Conservation (phyloP, 1,139 yeast species). For the Kurtzmaniella quercitrusa region DNA sequence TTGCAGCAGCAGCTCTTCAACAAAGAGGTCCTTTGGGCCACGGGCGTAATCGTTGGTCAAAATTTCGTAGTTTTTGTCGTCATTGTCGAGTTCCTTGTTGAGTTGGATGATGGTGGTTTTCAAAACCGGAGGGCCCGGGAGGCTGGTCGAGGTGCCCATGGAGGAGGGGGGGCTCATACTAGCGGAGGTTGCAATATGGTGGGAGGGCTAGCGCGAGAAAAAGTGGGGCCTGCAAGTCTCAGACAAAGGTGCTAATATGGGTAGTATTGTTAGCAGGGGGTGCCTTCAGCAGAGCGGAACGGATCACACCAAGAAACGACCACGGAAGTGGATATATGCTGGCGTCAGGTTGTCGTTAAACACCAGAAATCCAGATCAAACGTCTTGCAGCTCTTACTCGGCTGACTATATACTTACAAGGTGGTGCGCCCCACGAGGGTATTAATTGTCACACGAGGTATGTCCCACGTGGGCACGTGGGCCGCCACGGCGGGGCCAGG, state of each 20-base stretch:
- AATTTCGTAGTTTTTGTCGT: constrained; percentile 40
- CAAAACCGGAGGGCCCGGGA: constrained; percentile 56
- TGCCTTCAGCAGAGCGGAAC: no score
- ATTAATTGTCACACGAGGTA: constrained; percentile 9
- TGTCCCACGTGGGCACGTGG: constrained; percentile 11
- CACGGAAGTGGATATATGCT: no score
- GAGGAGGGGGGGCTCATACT: neutral
- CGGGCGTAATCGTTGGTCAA: constrained; percentile 32
- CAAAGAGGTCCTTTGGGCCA: constrained; percentile 1
- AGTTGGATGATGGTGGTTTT: constrained; percentile 61
- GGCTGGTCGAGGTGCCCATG: neutral
- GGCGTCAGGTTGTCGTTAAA: no score
- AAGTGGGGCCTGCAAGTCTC: no score
- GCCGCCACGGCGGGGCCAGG: neutral
- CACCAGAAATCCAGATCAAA: neutral
- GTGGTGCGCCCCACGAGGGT: constrained; percentile 1
- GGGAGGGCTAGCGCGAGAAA: neutral
- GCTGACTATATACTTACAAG: neutral
- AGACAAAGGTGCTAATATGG: no score
- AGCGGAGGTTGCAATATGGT: neutral
- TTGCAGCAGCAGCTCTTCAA: constrained; percentile 4
- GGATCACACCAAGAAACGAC: no score
- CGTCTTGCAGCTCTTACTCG: neutral
- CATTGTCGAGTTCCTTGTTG: constrained; percentile 43
- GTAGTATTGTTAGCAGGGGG: no score